Conservation (phyloP, 2,329 filamentous ascomycete genomes). For the Colletotrichum sp. region DNA sequence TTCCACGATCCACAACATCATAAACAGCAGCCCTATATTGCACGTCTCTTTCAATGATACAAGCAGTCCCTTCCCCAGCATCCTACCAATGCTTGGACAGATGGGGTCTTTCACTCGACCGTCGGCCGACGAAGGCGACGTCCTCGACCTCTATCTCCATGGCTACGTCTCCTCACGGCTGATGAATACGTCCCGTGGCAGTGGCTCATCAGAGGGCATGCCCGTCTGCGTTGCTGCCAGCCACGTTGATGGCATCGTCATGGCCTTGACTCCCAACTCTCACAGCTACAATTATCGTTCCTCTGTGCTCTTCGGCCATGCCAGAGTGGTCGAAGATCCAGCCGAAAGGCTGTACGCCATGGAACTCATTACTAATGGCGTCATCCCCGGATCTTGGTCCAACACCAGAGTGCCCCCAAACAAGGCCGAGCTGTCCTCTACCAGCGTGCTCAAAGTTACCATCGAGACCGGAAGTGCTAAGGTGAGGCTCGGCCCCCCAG, state of each 20-base stretch:
- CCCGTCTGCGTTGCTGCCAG: slow-evolving; percentile 76
- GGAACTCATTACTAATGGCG: slow-evolving; percentile 75
- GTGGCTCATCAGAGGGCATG: slow-evolving; percentile 51
- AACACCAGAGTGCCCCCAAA: slow-evolving; percentile 73
- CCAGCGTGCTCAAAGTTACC: slow-evolving; percentile 71
- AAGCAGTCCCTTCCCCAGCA: slow-evolving; percentile 72
- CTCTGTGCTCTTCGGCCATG: slow-evolving; percentile 78
- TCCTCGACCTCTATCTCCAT: slow-evolving; percentile 80
- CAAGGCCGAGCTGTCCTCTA: slow-evolving; percentile 75
- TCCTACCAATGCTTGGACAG: slow-evolving; percentile 85
- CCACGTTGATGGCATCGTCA: slow-evolving; percentile 78
- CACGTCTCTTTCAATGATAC: slow-evolving; percentile 78
- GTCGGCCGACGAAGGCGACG: slow-evolving; percentile 63
- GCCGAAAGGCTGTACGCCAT: slow-evolving; percentile 81
- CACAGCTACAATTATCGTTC: slow-evolving; percentile 90
- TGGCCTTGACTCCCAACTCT: slow-evolving; percentile 78
- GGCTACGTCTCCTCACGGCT: slow-evolving; percentile 82
- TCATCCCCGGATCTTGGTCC: slow-evolving; percentile 72
- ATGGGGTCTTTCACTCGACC: slow-evolving; percentile 74
- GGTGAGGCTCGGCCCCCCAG: slow-evolving; percentile 67
- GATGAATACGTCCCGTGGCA: slow-evolving; percentile 62
- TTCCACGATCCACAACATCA: slow-evolving; percentile 73
- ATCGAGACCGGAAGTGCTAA: slow-evolving; percentile 79
- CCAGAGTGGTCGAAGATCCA: slow-evolving; percentile 65
- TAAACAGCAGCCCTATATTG: slow-evolving; percentile 76